A percentile compares a stretch with the other conserved stretches of the same genome.
phyloP scores from a whole-genome alignment of 768 basidiomycete genomes.

The Termitomyces sp. region DNA sequence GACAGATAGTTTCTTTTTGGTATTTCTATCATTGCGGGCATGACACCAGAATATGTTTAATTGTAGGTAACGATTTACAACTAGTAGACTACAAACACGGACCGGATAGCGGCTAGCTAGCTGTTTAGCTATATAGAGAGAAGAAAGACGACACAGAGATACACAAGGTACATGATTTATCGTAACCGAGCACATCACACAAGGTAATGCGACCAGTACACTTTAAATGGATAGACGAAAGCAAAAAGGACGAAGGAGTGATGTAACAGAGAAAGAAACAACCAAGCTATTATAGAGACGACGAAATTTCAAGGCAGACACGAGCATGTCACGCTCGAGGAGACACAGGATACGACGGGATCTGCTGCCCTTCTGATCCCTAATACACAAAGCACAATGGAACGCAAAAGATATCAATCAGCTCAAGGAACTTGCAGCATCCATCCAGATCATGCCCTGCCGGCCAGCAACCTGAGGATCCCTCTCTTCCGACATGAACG shows the following conservation, averaged over 20 bases:
- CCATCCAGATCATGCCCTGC: constrained; percentile 32
- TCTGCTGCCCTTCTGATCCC: constrained; percentile 7
- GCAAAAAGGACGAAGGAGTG: background rate
- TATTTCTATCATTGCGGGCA: no score
- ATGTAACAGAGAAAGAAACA: background rate
- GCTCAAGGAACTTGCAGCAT: constrained; percentile 29
- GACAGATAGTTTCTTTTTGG: background rate
- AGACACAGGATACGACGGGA: constrained; percentile 10
- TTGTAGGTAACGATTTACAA: background rate
- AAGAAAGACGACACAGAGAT: background rate
- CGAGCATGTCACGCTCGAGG: constrained; percentile 6
- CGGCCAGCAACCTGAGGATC: constrained; percentile 27
- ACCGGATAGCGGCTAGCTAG: background rate
- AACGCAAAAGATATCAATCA: background rate
- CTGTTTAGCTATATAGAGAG: background rate
- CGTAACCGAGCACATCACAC: background rate
- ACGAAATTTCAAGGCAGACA: background rate
- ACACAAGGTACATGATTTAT: constrained; percentile 9
- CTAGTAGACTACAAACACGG: background rate
- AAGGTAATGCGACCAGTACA: background rate
- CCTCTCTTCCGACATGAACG: constrained; percentile 68
- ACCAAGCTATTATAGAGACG: background rate
- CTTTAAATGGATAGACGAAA: no score
- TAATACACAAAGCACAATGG: constrained; percentile 1
- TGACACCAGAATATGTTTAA: background rate